Percentiles rank a stretch among this genome's conserved stretches.
These are phyloP conservation scores for Coemansia sp. DNA, from an alignment of 192 early-diverging fungal species.

Conservation along the genomic window DNA sequence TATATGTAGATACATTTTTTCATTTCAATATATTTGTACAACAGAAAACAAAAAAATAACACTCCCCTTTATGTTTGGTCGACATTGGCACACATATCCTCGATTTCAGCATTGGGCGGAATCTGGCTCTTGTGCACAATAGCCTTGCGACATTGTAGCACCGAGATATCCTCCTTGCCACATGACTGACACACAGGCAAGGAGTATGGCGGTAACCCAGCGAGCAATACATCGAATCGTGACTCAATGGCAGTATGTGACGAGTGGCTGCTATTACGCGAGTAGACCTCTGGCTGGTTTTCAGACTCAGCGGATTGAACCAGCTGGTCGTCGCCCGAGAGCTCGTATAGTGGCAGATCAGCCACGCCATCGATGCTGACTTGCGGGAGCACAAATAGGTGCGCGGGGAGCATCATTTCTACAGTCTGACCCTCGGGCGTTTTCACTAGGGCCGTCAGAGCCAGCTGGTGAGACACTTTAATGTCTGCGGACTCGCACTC, in stretches of 20 bases:
- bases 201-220: constrained; percentile 17
- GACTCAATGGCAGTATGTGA: background rate
- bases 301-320: constrained; percentile 12
- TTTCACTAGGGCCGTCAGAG: constrained; percentile 12
- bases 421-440: constrained; percentile 14
- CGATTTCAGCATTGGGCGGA: constrained; percentile 12
- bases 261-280: background rate
- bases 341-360: constrained; percentile 24
- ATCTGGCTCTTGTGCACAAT: constrained; percentile 15
- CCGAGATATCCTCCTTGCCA: constrained; percentile 24
- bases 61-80: background rate
- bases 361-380: background rate
- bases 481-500: constrained; percentile 10
- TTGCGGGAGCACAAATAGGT: constrained; percentile 23
- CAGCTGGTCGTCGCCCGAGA: constrained; percentile 9
- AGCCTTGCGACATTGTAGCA: constrained; percentile 14
- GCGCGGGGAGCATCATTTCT: constrained; percentile 22
- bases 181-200: constrained; percentile 20
- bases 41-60: too few species aligned
- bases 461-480: constrained; percentile 18
- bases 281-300: background rate
- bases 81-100: constrained; percentile 10
- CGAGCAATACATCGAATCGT: background rate
- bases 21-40: constrained; percentile 1
- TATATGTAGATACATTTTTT: constrained; percentile 2